A percentile compares a stretch with the other conserved stretches of the same genome.
Conservation (phyloP, 192 early-diverging fungal species). For the Umbelopsis vinacea region DNA sequence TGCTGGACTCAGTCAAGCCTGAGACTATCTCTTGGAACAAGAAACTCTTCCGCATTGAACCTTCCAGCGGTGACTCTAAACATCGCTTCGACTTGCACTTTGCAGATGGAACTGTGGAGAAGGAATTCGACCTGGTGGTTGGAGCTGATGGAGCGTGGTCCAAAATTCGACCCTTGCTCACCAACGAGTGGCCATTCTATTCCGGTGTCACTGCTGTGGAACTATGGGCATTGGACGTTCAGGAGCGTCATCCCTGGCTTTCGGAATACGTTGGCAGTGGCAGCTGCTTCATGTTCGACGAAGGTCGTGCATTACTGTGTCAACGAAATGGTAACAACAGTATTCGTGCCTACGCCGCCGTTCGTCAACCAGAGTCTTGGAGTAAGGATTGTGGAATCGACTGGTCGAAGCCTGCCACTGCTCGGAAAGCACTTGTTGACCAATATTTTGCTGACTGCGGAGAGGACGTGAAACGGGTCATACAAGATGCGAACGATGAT, state of each 20-base stretch:
- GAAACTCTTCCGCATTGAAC: constrained; percentile 26
- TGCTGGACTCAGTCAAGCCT: constrained; percentile 44
- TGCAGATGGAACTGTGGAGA: constrained; percentile 31
- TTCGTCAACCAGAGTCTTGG: constrained; percentile 41
- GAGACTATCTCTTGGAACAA: constrained; percentile 44
- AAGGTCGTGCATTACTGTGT: constrained; percentile 36
- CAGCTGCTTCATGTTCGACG: constrained; percentile 36
- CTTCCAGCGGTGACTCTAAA: background rate
- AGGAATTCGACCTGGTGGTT: constrained; percentile 42
- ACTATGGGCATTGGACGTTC: constrained; percentile 36
- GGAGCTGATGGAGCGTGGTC: constrained; percentile 64
- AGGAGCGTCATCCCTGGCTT: constrained; percentile 35
- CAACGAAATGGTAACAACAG: constrained; percentile 39
- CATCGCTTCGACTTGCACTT: constrained; percentile 27
- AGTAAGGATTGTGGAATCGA: constrained; percentile 30
- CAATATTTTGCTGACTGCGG: constrained; percentile 5
- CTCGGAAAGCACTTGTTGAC: background rate
- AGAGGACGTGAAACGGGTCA: background rate
- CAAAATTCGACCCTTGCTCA: constrained; percentile 43
- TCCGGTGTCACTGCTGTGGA: constrained; percentile 50
- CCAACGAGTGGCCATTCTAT: constrained; percentile 44
- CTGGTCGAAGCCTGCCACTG: constrained; percentile 1
- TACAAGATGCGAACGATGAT: background rate
- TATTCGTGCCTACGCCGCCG: constrained; percentile 38
- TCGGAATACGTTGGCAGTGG: constrained; percentile 42